A percentile compares a stretch with the other conserved stretches of the same genome.
phyloP scores from a whole-genome alignment of 2,329 filamentous ascomycete genomes.

The Chrysosporium queenslandicum region DNA sequence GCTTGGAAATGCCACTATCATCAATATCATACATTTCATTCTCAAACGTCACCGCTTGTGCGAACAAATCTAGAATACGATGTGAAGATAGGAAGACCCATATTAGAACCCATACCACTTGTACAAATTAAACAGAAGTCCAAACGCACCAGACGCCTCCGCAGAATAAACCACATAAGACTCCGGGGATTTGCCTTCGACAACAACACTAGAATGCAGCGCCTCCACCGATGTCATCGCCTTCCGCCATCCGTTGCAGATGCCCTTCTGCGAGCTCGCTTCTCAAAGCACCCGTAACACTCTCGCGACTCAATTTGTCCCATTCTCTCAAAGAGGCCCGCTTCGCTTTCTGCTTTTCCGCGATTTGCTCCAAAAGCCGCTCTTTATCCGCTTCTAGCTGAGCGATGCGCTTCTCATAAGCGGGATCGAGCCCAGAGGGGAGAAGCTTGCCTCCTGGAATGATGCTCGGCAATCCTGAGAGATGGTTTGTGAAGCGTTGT shows the following conservation, averaged over 20 bases:
- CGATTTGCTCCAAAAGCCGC: constrained; percentile 36
- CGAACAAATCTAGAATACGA: not conserved
- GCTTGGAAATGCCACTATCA: constrained; percentile 7
- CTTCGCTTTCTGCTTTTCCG: constrained; percentile 37
- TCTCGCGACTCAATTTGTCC: constrained; percentile 41
- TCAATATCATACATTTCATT: constrained; percentile 6
- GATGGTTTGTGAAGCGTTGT: constrained; percentile 33
- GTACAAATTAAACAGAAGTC: not conserved
- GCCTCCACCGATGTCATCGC: constrained; percentile 32
- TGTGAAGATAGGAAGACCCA: not conserved
- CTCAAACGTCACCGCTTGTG: too few species aligned
- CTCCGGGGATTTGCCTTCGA: too few species aligned
- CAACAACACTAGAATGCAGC: constrained; percentile 32
- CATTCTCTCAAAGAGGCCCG: constrained; percentile 37
- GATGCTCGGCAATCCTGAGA: constrained; percentile 32
- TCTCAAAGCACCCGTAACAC: constrained; percentile 35
- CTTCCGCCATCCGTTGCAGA: constrained; percentile 38
- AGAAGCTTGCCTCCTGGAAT: constrained; percentile 36
- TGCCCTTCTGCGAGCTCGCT: constrained; percentile 42
- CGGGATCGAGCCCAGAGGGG: constrained; percentile 30
- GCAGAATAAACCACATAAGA: not conserved
- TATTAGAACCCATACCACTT: not conserved
- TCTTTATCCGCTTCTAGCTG: constrained; percentile 39
- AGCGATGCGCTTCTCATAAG: constrained; percentile 36
- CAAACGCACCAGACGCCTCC: not conserved